Conservation (phyloP, 768 basidiomycete genomes). For the Nevesoporus exiguus region DNA sequence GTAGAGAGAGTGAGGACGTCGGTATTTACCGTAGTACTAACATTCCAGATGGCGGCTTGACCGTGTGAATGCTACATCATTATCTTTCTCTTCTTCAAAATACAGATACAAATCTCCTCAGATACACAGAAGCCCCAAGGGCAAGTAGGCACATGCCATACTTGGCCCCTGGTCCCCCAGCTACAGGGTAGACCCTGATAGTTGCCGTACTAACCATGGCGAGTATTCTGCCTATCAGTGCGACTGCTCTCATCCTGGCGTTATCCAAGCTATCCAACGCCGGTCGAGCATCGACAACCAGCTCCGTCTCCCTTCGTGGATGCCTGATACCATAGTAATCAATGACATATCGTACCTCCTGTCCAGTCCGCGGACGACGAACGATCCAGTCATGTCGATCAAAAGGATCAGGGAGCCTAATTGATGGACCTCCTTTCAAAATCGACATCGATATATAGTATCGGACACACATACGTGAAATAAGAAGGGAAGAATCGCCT, state of each 20-base stretch:
- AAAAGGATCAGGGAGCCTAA: slow-evolving; percentile 11
- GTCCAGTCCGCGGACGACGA: slow-evolving; percentile 3
- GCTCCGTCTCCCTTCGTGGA: not conserved
- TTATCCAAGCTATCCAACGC: slow-evolving; percentile 11
- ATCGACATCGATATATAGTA: not conserved
- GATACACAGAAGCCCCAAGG: not conserved
- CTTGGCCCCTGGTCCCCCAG: not conserved
- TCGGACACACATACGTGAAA: slow-evolving; percentile 2
- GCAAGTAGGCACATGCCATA: not conserved
- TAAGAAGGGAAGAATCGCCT: slow-evolving; percentile 2
- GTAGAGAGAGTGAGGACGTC: not conserved
- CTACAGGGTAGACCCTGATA: not conserved
- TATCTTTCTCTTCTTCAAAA: not conserved
- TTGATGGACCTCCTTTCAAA: not conserved
- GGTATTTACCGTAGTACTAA: too few species aligned
- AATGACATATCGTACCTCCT: slow-evolving; percentile 7
- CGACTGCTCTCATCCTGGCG: slow-evolving; percentile 5
- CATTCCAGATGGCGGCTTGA: not conserved
- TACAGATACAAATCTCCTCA: not conserved
- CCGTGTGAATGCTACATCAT: not conserved
- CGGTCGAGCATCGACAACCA: slow-evolving; percentile 5
- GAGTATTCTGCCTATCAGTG: not conserved
- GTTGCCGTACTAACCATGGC: not conserved
- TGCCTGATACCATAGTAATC: slow-evolving; percentile 15
- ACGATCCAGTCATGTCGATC: slow-evolving; percentile 17